These are phyloP conservation scores for Fusarium transvaalense DNA, from an alignment of 2,329 filamentous ascomycete genomes.

Conservation along the genomic window DNA sequence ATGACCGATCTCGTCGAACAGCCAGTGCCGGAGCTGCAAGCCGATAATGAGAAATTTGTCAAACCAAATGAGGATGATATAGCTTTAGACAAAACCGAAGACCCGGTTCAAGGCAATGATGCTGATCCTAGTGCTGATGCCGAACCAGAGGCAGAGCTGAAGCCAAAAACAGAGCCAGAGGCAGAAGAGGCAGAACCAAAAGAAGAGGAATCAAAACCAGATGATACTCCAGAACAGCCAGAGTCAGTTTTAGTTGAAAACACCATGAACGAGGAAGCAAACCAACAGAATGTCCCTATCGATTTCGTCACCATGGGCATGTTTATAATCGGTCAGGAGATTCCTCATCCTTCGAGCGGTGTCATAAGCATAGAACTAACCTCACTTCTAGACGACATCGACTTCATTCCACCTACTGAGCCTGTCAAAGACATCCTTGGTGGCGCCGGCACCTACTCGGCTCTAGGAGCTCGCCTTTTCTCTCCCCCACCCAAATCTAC, in stretches of 20 bases:
- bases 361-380: too few species aligned
- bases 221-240: conserved; percentile 15
- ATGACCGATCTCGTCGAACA: conserved; percentile 28
- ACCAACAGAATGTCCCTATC: conserved; percentile 48
- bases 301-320: conserved; percentile 79
- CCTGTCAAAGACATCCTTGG: conserved; percentile 83
- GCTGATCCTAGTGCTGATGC: not conserved
- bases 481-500: conserved; percentile 76
- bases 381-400: conserved; percentile 80
- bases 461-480: conserved; percentile 88
- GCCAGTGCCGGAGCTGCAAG: conserved; percentile 13
- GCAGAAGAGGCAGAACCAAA: not conserved
- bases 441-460: conserved; percentile 87
- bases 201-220: conserved; percentile 3
- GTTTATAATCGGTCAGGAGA: conserved; percentile 75
- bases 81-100: conserved; percentile 19
- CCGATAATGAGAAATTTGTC: conserved; percentile 8
- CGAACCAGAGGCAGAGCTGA: not conserved
- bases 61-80: conserved; percentile 8
- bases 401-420: conserved; percentile 78
- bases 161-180: not conserved
- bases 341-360: too few species aligned
- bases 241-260: conserved; percentile 1
- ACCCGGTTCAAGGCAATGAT: conserved; percentile 17
- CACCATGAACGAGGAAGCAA: not conserved